Base-by-base conservation (phyloP, 2,329 filamentous ascomycete species). In the Fusarium illudens region DNA sequence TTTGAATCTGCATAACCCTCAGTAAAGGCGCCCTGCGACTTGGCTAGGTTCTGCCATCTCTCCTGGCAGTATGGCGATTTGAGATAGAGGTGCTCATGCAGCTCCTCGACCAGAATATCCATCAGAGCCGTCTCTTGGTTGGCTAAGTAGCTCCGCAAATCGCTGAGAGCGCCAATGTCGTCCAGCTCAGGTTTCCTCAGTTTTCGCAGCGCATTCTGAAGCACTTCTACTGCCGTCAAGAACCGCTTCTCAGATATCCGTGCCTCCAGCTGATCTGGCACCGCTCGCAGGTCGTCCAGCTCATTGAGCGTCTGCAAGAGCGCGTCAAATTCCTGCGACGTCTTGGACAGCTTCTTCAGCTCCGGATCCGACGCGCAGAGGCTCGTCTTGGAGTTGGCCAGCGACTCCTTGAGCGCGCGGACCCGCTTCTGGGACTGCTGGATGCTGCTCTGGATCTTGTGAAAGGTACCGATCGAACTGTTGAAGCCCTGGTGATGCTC, bases 401-500 rank as follows among this genome's bases (percentile, higher is more conserved):
- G 83, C n/a, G 93, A 93, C 60, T 94, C 89, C 78, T 95, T 96
- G 65, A 99, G 83, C 12, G 85, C 84, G 61, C 95, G 89, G 56
- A 99, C 93, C 63, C 93, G 89, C 74, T 90, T 90, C 79, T 99
- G 96, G 15, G 94, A 97, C 52, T 88, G 85, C 73, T 95, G 92
- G 69, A 99, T 96, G 79, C 93, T 97, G 54, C 90, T 89, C 79
- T 99, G 96, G 65, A 99, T 99, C 80, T 97, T 97, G 83, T 99
- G 96, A 76, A 98, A 99, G 19, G 95, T 98, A 78, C 95, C 96
- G 67, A 99, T 98, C 52, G 95, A 97, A 79, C 93, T 97, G 81
- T 98, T 99, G 86, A 99, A 99, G 48, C 96, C 96, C 79, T 99
- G 96, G 76, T 99, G 95, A 76, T 99, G 95, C 81, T 99, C 95